phyloP scores from a whole-genome alignment of 768 basidiomycete species.

The Psilocybe azurescens region DNA sequence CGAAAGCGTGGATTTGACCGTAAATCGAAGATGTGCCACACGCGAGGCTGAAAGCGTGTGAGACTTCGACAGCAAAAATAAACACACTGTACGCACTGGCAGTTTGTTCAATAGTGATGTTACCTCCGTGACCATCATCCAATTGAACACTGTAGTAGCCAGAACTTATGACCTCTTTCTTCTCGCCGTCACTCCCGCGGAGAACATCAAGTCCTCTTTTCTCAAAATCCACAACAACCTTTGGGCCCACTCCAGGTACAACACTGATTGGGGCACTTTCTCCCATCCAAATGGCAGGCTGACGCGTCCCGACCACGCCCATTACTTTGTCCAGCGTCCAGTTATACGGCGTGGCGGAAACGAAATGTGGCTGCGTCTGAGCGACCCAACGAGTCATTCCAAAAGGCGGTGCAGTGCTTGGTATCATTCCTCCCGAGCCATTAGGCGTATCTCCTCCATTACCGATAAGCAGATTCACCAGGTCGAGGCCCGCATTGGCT shows the following conservation, averaged over 20 bases:
- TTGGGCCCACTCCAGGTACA: slow-evolving; percentile 54
- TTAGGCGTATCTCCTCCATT: slow-evolving; percentile 76
- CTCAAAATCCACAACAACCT: slow-evolving; percentile 59
- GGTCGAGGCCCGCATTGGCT: slow-evolving; percentile 17
- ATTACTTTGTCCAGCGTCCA: slow-evolving; percentile 59
- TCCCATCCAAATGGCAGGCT: slow-evolving; percentile 92
- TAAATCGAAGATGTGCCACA: slow-evolving; percentile 77
- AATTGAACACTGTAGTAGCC: slow-evolving; percentile 64
- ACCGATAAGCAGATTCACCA: slow-evolving; percentile 57
- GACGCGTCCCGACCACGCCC: slow-evolving; percentile 82
- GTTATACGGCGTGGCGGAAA: slow-evolving; percentile 76
- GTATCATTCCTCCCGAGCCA: slow-evolving; percentile 79
- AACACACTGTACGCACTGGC: slow-evolving; percentile 52
- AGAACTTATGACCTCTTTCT: slow-evolving; percentile 56
- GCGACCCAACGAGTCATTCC: slow-evolving; percentile 90
- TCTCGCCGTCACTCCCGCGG: slow-evolving; percentile 43
- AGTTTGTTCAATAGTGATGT: slow-evolving; percentile 61
- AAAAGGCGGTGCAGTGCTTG: slow-evolving; percentile 77
- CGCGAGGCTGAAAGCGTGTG: slow-evolving; percentile 58
- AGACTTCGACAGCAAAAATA: neutral
- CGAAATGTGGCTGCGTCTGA: slow-evolving; percentile 78
- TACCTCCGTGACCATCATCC: slow-evolving; percentile 55
- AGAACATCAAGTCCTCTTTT: slow-evolving; percentile 53
- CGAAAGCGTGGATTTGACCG: slow-evolving; percentile 45
- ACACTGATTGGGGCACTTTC: slow-evolving; percentile 71